A percentile compares a stretch with the other conserved stretches of the same genome.
phyloP scores from a whole-genome alignment of 305 asterid species.

The Fraxinus greggii region DNA sequence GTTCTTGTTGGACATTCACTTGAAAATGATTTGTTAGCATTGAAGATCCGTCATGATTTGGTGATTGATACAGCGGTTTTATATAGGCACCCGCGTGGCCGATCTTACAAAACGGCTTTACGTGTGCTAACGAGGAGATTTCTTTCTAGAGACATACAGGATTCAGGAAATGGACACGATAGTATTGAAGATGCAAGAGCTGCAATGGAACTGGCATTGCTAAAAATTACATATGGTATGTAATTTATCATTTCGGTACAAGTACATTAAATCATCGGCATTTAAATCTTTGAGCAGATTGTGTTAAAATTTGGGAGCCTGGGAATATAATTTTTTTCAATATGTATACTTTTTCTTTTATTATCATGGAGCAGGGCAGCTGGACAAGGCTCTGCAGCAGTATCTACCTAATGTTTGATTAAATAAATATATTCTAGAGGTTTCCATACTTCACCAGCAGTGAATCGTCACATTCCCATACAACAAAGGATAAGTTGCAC shows the following conservation, averaged over 20 bases:
- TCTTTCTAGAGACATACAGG: conserved; percentile 79
- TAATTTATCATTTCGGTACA: conserved; percentile 20
- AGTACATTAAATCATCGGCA: background rate
- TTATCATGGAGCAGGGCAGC: background rate
- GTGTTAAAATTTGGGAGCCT: background rate
- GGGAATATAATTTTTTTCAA: background rate
- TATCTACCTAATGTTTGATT: background rate
- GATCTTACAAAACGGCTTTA: conserved; percentile 78
- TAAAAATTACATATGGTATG: conserved; percentile 70
- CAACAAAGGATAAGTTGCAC: background rate
- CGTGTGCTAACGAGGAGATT: conserved; percentile 76
- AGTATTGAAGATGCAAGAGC: conserved; percentile 95
- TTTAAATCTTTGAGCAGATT: background rate
- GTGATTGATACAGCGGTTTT: conserved; percentile 90
- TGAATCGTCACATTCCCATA: background rate
- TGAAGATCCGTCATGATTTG: conserved; percentile 72
- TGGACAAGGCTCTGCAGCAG: background rate
- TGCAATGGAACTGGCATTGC: conserved; percentile 75
- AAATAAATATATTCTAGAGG: background rate
- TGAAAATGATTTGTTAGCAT: conserved; percentile 85
- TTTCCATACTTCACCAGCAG: background rate
- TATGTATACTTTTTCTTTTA: background rate
- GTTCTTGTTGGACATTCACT: conserved; percentile 89
- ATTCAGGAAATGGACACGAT: conserved; percentile 87
- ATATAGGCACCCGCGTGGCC: conserved; percentile 78